phyloP scores from a whole-genome alignment of 2,329 filamentous ascomycete genomes.

The Sclerotinia minor region DNA sequence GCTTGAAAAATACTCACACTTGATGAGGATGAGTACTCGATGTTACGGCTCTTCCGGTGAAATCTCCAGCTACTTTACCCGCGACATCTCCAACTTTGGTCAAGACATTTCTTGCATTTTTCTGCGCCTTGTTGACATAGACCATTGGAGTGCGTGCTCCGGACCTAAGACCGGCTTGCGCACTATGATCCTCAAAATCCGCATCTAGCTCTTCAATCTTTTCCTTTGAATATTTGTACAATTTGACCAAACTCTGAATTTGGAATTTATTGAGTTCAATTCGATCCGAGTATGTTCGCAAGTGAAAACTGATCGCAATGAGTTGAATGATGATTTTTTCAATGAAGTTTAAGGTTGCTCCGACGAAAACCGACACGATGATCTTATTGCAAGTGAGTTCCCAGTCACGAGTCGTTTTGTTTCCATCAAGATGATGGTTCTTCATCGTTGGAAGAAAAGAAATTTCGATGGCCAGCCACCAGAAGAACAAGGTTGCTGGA shows the following conservation, averaged over 20 bases:
- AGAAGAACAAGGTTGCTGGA: conserved; percentile 83
- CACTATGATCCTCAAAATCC: conserved; percentile 62
- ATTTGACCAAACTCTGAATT: conserved; percentile 66
- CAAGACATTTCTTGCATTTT: conserved; percentile 72
- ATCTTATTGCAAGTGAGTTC: conserved; percentile 80
- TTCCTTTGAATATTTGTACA: conserved; percentile 63
- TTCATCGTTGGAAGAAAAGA: conserved; percentile 84
- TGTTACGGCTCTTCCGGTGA: conserved; percentile 72
- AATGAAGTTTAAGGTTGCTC: conserved; percentile 75
- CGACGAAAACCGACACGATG: conserved; percentile 80
- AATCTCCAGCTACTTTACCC: conserved; percentile 83
- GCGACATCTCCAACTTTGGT: conserved; percentile 83
- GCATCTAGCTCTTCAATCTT: conserved; percentile 71
- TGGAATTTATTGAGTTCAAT: conserved; percentile 94
- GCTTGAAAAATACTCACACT: conserved; percentile 49
- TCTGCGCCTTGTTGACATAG: conserved; percentile 66
- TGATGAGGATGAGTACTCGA: conserved; percentile 78
- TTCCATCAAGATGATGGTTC: conserved; percentile 53
- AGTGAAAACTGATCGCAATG: conserved; percentile 90
- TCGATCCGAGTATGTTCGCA: conserved; percentile 83
- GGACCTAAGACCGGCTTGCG: conserved; percentile 43
- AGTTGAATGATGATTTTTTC: conserved; percentile 95
- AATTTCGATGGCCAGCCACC: conserved; percentile 83
- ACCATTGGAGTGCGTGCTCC: conserved; percentile 67
- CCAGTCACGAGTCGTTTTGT: conserved; percentile 61